phyloP scores from a whole-genome alignment of 73 alveolate species.

The Stentor roeselii region DNA sequence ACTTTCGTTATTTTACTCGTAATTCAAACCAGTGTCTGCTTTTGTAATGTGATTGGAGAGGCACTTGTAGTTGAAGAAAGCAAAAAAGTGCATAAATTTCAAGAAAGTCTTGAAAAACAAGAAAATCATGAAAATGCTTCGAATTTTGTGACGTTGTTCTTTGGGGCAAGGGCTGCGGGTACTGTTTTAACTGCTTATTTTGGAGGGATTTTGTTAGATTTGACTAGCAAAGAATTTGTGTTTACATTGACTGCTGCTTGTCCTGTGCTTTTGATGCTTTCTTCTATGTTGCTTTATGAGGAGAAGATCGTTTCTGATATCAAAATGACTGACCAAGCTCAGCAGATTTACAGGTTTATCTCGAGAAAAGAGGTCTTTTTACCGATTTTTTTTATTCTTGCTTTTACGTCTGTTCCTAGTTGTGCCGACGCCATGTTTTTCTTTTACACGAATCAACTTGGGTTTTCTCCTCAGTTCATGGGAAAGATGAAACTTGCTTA shows the following conservation, averaged over 20 bases:
- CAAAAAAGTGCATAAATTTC: not conserved
- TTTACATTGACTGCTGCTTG: conserved; percentile 46
- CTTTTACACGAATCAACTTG: conserved; percentile 38
- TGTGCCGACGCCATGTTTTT: conserved; percentile 55
- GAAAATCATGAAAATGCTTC: conserved; percentile 45
- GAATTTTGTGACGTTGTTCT: conserved; percentile 44
- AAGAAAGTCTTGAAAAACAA: too few relatives aligned
- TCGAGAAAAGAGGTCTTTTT: conserved; percentile 41
- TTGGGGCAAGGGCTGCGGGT: conserved; percentile 52
- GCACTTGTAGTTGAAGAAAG: conserved; percentile 76
- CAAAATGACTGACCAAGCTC: not conserved
- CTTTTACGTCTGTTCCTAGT: conserved; percentile 59
- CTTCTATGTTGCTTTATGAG: conserved; percentile 26
- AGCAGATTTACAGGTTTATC: conserved; percentile 33
- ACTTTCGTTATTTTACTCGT: conserved; percentile 26
- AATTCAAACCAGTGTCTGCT: conserved; percentile 40
- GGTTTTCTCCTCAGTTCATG: conserved; percentile 28
- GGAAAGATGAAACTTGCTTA: conserved; percentile 38
- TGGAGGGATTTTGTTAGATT: conserved; percentile 38
- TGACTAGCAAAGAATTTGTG: conserved; percentile 29
- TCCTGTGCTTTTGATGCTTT: conserved; percentile 31
- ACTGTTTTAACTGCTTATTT: conserved; percentile 41
- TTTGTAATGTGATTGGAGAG: conserved; percentile 79
- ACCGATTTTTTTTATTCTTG: conserved; percentile 54
- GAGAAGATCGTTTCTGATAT: not conserved